Evolutionary conservation across 345 rosid species (phyloP).

Genomic region (Microthlaspi erraticum): DNA sequence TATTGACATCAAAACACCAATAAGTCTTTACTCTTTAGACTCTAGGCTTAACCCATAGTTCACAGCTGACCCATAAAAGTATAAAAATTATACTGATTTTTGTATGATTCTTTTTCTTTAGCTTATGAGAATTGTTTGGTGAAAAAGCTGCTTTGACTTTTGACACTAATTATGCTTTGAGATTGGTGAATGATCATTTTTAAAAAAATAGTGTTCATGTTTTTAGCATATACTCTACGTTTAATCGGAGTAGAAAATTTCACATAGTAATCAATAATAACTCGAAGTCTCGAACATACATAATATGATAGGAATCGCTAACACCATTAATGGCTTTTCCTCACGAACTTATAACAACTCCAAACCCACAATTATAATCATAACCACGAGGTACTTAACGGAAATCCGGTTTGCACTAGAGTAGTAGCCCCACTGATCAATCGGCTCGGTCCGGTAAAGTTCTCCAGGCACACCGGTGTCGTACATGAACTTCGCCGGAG

Average conservation of each 20-base stretch:
- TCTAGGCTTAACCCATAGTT: neutral
- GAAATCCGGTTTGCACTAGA: slow-evolving; percentile 43
- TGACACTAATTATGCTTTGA: neutral
- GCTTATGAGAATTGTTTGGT: too few relatives aligned
- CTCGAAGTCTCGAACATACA: neutral
- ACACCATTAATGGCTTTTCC: neutral
- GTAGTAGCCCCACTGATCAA: slow-evolving; percentile 46
- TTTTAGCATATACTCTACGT: neutral
- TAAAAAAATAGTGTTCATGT: neutral
- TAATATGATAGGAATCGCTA: slow-evolving; percentile 14
- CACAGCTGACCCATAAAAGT: neutral
- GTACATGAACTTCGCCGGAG: slow-evolving; percentile 59
- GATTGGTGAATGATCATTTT: neutral
- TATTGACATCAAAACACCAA: neutral
- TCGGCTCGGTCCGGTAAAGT: slow-evolving; percentile 48
- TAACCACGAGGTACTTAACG: slow-evolving; percentile 35
- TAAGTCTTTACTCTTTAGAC: neutral
- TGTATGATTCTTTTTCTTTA: too few relatives aligned
- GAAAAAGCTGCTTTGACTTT: neutral
- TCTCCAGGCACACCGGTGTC: slow-evolving; percentile 59
- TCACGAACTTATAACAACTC: slow-evolving; percentile 9
- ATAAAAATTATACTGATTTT: too few relatives aligned
- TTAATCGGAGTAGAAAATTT: too few relatives aligned
- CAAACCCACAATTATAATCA: slow-evolving; percentile 26
- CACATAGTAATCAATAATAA: neutral